phyloP scores from a whole-genome alignment of 1,284 basidiomycete species.

The Ganoderma boninense region DNA sequence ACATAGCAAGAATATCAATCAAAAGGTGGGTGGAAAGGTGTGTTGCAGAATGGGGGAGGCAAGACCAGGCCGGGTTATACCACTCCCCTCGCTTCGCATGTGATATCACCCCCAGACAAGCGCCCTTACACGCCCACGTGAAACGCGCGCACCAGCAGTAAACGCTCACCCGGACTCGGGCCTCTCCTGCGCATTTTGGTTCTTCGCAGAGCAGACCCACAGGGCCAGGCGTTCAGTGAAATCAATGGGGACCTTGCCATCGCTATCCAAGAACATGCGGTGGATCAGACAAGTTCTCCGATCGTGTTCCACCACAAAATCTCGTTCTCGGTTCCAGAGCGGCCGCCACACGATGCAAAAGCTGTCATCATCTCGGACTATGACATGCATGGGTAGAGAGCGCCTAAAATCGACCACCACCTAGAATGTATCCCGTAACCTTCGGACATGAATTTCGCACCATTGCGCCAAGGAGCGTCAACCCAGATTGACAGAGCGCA shows the following conservation, averaged over 20 bases:
- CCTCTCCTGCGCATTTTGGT: not conserved
- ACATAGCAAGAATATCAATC: conserved; percentile 47
- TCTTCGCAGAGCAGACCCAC: conserved; percentile 1
- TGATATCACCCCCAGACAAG: conserved; percentile 23
- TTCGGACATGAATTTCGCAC: not conserved
- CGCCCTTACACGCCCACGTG: conserved; percentile 27
- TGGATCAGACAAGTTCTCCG: not conserved
- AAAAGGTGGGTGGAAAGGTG: not conserved
- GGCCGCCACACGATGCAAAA: not conserved
- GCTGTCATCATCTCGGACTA: not conserved
- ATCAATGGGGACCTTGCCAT: not conserved
- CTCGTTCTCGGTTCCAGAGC: conserved; percentile 8
- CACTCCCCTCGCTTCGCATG: conserved; percentile 17
- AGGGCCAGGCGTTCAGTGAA: not conserved
- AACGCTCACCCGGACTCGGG: no score
- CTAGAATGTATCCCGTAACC: not conserved
- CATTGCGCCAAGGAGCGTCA: not conserved
- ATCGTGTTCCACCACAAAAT: conserved; percentile 10
- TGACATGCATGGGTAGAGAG: not conserved
- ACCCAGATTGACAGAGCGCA: not conserved
- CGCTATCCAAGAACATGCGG: not conserved
- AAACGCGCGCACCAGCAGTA: conserved; percentile 6
- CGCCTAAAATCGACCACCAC: not conserved
- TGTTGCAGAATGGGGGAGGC: not conserved
- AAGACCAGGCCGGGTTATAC: conserved; percentile 13